These are phyloP conservation scores for Parafenestella ontariensis DNA, from an alignment of 2,329 filamentous ascomycete genomes.

Conservation along the genomic window DNA sequence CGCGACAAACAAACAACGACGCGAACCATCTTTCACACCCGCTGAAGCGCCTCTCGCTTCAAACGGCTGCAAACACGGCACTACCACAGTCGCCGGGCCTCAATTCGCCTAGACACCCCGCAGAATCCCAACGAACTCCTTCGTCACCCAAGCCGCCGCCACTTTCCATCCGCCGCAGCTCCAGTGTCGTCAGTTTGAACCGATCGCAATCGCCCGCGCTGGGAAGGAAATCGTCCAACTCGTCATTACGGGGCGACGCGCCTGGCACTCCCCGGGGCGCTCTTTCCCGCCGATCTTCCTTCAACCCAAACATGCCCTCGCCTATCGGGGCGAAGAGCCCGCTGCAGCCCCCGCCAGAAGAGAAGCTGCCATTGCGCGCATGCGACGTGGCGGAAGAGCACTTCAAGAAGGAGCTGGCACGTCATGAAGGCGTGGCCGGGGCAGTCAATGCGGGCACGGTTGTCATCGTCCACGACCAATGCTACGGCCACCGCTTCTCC, in stretches of 20 bases:
- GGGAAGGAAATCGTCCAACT: conserved; percentile 52
- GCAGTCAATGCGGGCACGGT: conserved; percentile 66
- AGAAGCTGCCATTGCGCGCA: conserved; percentile 57
- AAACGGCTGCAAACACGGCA: conserved; percentile 39
- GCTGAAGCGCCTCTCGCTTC: conserved; percentile 48
- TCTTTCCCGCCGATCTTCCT: conserved; percentile 53
- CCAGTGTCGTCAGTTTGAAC: conserved; percentile 51
- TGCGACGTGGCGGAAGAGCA: conserved; percentile 70
- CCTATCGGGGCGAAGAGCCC: conserved; percentile 51
- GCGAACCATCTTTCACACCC: conserved; percentile 41
- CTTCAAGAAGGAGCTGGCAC: conserved; percentile 72
- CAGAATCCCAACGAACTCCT: conserved; percentile 27
- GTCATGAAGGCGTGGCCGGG: conserved; percentile 60
- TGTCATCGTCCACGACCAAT: conserved; percentile 89
- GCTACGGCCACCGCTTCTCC: conserved; percentile 92
- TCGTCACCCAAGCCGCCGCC: conserved; percentile 38
- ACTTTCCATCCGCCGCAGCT: conserved; percentile 51
- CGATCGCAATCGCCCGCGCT: conserved; percentile 52
- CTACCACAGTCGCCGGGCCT: conserved; percentile 40
- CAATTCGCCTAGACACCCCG: conserved; percentile 30
- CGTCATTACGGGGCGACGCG: conserved; percentile 51
- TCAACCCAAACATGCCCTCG: conserved; percentile 50
- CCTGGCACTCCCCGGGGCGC: conserved; percentile 46
- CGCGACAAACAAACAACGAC: conserved; percentile 47
- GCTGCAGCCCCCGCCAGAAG: conserved; percentile 46